Base-by-base conservation (phyloP, 768 basidiomycete species). In the Hortiboletus flavorubellus region DNA sequence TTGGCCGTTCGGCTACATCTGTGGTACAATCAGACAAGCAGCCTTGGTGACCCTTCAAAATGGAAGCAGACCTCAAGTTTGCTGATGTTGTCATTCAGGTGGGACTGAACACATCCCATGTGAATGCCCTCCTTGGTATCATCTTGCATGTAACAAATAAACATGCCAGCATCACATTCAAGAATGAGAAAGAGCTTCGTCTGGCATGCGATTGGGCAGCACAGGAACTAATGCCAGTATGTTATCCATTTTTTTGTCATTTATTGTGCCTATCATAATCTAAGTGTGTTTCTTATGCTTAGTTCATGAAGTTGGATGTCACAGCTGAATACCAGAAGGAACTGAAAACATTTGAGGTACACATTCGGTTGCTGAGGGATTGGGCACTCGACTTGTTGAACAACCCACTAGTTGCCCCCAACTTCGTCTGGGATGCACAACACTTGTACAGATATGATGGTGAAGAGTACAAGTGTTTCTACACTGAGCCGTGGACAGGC, bases 361-460 rank as follows among this genome's bases (percentile, higher is more conserved):
- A 53, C 15, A 6, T 31, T 12, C 5, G 33, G 16, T 48, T 48
- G 5, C 12, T 60, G 2, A 57, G 51, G 51, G 38, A 57, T 10
- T 60, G 55, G 55, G 48, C 47, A 4, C 51, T 60, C n/a, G 39
- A 53, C 39, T 14, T 57, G 8, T 14, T 60, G 26, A 18, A 37
- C 7, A 40, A 57, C 35, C 41, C 49, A 0, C 5, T 49, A 2
- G 33, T 59, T 2, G 33, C 41, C 12, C 59, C 51, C 0, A 49
- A 66, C 5, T 69, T 71, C 46, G 55, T 60, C n/a, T 75, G 53
- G 46, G 46, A 56, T 38, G 45, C 50, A 11, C 21, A 56, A 42
- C 26, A 10, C 23, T 23, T 56, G 14, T 40, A 26, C 29, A 43
- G 21, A 18, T 34, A 47, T 4, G 21, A 56, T 40, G 46, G 55